Evolutionary conservation across 495 filamentous ascomycete species (phyloP), one percentile per base, ranked within the genome.

Genomic region (Xylaria sp.): DNA sequence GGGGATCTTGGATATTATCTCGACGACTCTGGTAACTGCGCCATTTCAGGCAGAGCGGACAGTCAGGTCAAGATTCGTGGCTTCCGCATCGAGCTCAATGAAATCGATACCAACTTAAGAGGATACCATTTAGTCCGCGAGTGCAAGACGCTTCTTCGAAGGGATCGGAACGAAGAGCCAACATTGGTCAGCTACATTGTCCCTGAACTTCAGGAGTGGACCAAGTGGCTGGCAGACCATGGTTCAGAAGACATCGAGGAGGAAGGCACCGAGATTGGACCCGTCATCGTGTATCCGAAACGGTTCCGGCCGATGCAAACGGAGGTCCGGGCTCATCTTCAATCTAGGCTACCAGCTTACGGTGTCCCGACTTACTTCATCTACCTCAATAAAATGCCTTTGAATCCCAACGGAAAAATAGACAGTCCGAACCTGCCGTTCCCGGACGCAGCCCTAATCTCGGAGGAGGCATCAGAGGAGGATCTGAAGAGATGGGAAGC

Each of bases 321-420:
- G 44, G 91, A 97, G 77, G 86, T 92, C n/a, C 87, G 91, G 71
- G 87, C 93, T 37, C 87, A 92, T 71, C 82, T 98, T 52, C 91
- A 90, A 73, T 88, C 84, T 67, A 92, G 93, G 67, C 83, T 98
- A 11, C 92, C 96, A 11, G 75, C 83, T 3, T 95, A 98, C 75
- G 92, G 95, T 0, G 91, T 98, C 0, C 96, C 96, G 1, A 80
- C 80, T 69, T 86, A 95, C 43, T 87, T 94, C 71, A 92, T 99
- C 37, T 89, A 93, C 2, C 88, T 99, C 29, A 86, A 87, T 62
- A 90, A 90, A 50, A 87, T 98, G 65, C 95, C 95, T 0, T 84
- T 98, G 35, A 98, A 97, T 81, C 95, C 95, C 17, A 98, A 98
- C 73, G 95, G 94, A 71, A 98, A 97, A 83, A 90, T 97, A 57